These are phyloP conservation scores for Coemansia sp. DNA, from an alignment of 192 early-diverging fungal genomes.

Conservation along the genomic window DNA sequence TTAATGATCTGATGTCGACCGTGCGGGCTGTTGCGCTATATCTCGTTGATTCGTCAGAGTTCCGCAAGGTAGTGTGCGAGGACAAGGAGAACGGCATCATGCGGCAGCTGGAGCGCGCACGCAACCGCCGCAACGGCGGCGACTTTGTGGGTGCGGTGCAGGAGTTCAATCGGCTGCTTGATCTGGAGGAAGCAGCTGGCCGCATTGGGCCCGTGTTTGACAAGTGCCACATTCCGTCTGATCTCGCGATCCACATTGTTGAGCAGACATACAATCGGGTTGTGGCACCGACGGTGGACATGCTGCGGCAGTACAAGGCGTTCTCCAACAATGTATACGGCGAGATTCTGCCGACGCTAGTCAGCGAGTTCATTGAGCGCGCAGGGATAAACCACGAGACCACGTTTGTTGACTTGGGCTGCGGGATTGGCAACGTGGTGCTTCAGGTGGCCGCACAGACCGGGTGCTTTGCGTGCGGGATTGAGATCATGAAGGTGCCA, in stretches of 20 bases:
- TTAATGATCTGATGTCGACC: slow-evolving; percentile 75
- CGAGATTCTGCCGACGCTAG: slow-evolving; percentile 82
- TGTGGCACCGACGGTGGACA: slow-evolving; percentile 72
- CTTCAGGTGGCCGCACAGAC: slow-evolving; percentile 91
- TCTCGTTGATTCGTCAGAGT: slow-evolving; percentile 50
- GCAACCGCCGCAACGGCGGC: slow-evolving; percentile 62
- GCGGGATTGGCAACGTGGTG: slow-evolving; percentile 96
- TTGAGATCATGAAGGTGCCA: slow-evolving; percentile 91
- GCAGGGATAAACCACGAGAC: slow-evolving; percentile 62
- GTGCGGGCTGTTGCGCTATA: slow-evolving; percentile 64
- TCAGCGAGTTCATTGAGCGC: slow-evolving; percentile 77
- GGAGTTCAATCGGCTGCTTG: slow-evolving; percentile 69
- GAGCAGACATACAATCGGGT: slow-evolving; percentile 88
- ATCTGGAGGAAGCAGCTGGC: slow-evolving; percentile 32
- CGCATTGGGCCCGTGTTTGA: slow-evolving; percentile 19
- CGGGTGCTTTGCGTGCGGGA: slow-evolving; percentile 77
- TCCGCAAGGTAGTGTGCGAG: slow-evolving; percentile 60
- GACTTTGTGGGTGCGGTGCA: slow-evolving; percentile 69
- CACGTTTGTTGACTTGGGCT: slow-evolving; percentile 91
- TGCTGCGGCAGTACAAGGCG: slow-evolving; percentile 76
- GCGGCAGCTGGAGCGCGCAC: slow-evolving; percentile 74
- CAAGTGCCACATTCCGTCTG: slow-evolving; percentile 52
- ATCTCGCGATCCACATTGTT: slow-evolving; percentile 79
- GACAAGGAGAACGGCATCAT: slow-evolving; percentile 62
- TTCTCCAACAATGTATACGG: slow-evolving; percentile 98